A percentile compares a stretch with the other conserved stretches of the same genome.
Evolutionary conservation across 176 grass and related monocot genomes (phyloP).

Genomic region (Hyparrhenia diplandra): DNA sequence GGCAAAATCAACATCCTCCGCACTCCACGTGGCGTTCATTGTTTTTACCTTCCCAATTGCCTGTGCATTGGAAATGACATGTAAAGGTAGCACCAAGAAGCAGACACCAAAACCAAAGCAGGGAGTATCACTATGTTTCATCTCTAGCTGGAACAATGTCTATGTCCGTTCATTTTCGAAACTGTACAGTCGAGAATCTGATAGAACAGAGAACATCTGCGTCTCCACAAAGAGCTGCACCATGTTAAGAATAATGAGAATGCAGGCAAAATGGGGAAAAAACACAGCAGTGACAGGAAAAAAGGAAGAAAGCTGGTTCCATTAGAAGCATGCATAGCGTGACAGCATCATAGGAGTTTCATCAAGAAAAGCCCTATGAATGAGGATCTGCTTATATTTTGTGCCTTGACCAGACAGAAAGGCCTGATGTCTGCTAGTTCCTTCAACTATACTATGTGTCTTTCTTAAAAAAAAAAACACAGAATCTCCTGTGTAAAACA

Average conservation of each 20-base stretch:
- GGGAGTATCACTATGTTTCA: neutral
- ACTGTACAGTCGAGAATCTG: slow-evolving; percentile 61
- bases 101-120: neutral
- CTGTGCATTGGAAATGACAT: neutral
- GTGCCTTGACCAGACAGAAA: neutral
- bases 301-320: neutral
- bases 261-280: neutral
- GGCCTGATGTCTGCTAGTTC: neutral
- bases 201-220: slow-evolving; percentile 77
- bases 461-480: neutral
- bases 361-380: neutral
- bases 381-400: neutral
- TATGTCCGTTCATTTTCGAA: slow-evolving; percentile 55
- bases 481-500: neutral
- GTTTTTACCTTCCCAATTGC: neutral
- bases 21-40: neutral
- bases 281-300: neutral
- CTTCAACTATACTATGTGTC: neutral
- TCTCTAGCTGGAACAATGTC: neutral
- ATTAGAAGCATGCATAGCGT: neutral
- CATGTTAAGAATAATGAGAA: slow-evolving; percentile 24
- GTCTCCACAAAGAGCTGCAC: slow-evolving; percentile 82
- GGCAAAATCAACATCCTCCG: neutral
- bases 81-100: slow-evolving; percentile 1
- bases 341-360: neutral